These are phyloP conservation scores for Mucor irregularis DNA, from an alignment of 371 early-diverging fungal genomes.

Conservation along the genomic window DNA sequence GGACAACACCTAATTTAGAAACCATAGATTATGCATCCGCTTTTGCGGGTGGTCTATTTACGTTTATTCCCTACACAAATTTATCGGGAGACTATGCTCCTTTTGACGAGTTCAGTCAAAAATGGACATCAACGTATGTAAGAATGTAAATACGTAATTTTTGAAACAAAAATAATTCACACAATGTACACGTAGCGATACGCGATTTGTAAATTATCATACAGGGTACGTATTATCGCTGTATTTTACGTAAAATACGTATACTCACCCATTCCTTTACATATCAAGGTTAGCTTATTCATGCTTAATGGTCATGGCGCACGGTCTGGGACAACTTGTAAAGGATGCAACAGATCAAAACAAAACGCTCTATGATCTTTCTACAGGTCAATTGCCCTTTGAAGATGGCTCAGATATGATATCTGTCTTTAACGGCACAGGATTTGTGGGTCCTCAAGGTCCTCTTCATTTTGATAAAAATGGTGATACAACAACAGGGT, in stretches of 20 bases:
- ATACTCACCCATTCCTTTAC: too few relatives aligned
- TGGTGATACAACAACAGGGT: conserved; percentile 51
- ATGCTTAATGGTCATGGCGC: conserved; percentile 54
- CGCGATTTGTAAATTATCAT: background rate
- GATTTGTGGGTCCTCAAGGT: conserved; percentile 56
- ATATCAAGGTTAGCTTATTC: conserved; percentile 48
- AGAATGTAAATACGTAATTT: too few relatives aligned
- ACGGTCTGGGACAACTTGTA: conserved; percentile 42
- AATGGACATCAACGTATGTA: too few relatives aligned
- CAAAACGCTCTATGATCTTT: conserved; percentile 18
- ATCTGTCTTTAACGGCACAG: conserved; percentile 30
- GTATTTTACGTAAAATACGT: too few relatives aligned
- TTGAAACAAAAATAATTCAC: too few relatives aligned
- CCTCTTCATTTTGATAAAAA: conserved; percentile 56
- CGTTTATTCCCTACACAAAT: conserved; percentile 27
- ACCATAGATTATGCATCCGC: conserved; percentile 32
- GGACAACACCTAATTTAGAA: conserved; percentile 13
- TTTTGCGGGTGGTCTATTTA: conserved; percentile 46
- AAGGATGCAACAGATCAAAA: conserved; percentile 22
- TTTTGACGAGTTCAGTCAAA: conserved; percentile 42
- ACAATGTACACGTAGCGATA: too few relatives aligned
- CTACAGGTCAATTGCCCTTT: conserved; percentile 24
- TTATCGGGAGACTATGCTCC: conserved; percentile 46
- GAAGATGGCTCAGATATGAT: background rate
- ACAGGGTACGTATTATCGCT: background rate